Percentiles rank a stretch among this genome's conserved stretches.
Conservation (phyloP, 2,329 filamentous ascomycete genomes). For the Ophiocordyceps polyrhachis-furcata region DNA sequence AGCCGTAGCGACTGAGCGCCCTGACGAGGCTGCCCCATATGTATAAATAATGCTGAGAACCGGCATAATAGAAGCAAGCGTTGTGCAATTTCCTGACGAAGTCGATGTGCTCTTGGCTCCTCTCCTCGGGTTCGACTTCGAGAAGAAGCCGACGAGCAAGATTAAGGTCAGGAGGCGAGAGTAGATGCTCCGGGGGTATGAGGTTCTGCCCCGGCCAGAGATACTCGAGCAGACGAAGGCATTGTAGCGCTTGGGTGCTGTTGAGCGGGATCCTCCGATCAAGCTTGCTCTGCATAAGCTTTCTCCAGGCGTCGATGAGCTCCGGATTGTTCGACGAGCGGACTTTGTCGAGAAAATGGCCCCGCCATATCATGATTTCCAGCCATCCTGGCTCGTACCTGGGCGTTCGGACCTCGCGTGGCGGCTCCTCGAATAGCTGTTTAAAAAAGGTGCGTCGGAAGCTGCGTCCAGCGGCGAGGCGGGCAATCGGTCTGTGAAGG, state of each 20-base stretch:
- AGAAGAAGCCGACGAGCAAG: conserved; percentile 26
- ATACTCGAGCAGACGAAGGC: conserved; percentile 39
- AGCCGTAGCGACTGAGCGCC: conserved; percentile 34
- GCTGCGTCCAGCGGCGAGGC: conserved; percentile 6
- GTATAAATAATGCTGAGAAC: background rate
- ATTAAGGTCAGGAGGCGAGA: conserved; percentile 22
- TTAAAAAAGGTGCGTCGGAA: conserved; percentile 33
- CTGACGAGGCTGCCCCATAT: conserved; percentile 14
- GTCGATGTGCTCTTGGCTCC: conserved; percentile 24
- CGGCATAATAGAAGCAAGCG: conserved; percentile 4
- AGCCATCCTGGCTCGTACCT: conserved; percentile 53
- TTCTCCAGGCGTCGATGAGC: conserved; percentile 43
- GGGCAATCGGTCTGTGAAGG: conserved; percentile 10
- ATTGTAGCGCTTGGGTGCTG: conserved; percentile 43
- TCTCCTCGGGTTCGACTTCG: conserved; percentile 21
- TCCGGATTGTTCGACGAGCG: conserved; percentile 46
- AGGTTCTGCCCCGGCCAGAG: conserved; percentile 16
- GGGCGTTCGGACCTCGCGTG: conserved; percentile 39
- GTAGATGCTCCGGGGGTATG: conserved; percentile 10
- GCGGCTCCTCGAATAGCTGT: conserved; percentile 39
- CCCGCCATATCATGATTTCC: conserved; percentile 48
- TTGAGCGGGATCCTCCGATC: conserved; percentile 33
- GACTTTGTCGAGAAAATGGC: conserved; percentile 40
- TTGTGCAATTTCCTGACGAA: conserved; percentile 26
- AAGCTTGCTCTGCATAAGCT: conserved; percentile 41